phyloP scores from a whole-genome alignment of 805 yeast genomes.

The Cyberlindnera suaveolens region DNA sequence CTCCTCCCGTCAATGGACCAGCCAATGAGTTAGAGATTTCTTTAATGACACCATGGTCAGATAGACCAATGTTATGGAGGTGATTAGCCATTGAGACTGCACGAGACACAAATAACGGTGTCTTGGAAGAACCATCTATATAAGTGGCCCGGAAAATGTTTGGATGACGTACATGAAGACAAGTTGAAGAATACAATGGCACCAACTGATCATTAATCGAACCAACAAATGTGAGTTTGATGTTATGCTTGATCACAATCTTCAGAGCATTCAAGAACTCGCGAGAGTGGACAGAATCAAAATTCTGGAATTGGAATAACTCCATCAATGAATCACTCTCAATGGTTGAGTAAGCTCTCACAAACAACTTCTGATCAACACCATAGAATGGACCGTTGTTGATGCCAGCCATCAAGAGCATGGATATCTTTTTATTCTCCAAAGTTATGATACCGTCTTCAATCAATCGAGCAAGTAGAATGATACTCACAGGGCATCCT shows the following conservation, averaged over 20 bases:
- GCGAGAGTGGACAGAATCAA: constrained; percentile 63
- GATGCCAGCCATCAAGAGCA: constrained; percentile 93
- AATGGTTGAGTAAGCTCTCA: constrained; percentile 84
- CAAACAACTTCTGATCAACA: constrained; percentile 72
- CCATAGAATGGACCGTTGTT: constrained; percentile 94
- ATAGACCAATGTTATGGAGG: constrained; percentile 67
- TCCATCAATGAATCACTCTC: constrained; percentile 85
- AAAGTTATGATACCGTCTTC: constrained; percentile 45
- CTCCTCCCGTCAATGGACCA: constrained; percentile 92
- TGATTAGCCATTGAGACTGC: constrained; percentile 69
- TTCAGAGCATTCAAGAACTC: constrained; percentile 64
- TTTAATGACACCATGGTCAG: constrained; percentile 80
- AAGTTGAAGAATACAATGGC: constrained; percentile 83
- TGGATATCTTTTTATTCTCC: constrained; percentile 41
- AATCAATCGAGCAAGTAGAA: constrained; percentile 66
- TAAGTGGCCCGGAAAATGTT: constrained; percentile 85
- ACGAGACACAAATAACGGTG: constrained; percentile 74
- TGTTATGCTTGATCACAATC: constrained; percentile 59
- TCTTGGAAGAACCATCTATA: constrained; percentile 72
- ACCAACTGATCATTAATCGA: constrained; percentile 92
- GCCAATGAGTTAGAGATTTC: constrained; percentile 77
- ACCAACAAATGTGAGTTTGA: constrained; percentile 77
- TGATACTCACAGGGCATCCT: constrained; percentile 88
- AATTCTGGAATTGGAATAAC: constrained; percentile 80
- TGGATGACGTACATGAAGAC: constrained; percentile 81